Evolutionary conservation across 805 yeast species (phyloP), one percentile per base, ranked within the genome.

Genomic region (Candida nitratophila): DNA sequence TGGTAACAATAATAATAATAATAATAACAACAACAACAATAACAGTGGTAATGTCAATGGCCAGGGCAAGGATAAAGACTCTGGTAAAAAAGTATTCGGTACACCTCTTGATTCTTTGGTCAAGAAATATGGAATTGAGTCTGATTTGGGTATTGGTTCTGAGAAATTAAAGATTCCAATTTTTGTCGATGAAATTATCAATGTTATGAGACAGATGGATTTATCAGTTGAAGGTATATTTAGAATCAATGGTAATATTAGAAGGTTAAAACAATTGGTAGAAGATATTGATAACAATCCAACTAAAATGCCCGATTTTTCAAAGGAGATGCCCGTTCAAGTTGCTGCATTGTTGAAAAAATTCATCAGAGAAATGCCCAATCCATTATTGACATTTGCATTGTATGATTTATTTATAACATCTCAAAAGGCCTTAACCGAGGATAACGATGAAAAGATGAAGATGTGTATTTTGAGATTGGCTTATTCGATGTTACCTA

Each of bases 221-320:
- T 79, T 91, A 83, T 86, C 97, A 3, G 89, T 82, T 27, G 99
- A 93, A 63, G 99, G 99, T 47, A 83, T 93, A 4, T 93, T 93
- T 74, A 78, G 99, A 55, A 84, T 90, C 58, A 93, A 93, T 59
- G 99, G 99, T 56, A 93, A 93, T 59, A 90, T 93, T 57, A 80
- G 89, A 54, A 75, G 86, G 38, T 69, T 91, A 41, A 78, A 83
- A 52, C 86, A 82, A 51, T 66, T 90, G 46, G 76, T 88, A 0
- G 87, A 79, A 43, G 74, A 70, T 40, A 83, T 91, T 50, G 93
- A 93, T 63, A 69, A 73, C 38, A 71, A 76, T 51, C 96, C 96
- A 1, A 74, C 79, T 20, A 76, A 71, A 45, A 74, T 81, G 9
- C 93, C 95, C 0, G 81, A 81, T 52, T 73, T 89, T 32, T 71